Evolutionary conservation across 1,284 basidiomycete genomes (phyloP).

Genomic region (Puccinia triticina): DNA sequence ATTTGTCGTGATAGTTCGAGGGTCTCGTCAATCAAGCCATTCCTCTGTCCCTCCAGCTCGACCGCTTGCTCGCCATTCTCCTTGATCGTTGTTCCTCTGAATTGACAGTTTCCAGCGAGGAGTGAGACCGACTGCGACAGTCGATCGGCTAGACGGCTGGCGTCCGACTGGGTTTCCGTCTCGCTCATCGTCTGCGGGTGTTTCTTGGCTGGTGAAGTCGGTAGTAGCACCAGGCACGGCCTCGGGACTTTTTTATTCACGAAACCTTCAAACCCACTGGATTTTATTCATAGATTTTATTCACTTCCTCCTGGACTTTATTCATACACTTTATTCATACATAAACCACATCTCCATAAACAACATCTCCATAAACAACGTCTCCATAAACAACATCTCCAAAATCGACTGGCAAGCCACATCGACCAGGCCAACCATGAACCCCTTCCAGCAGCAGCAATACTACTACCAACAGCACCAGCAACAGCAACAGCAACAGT

Average conservation of each 20-base stretch:
- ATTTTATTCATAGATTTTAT: constrained; percentile 19
- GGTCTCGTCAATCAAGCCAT: constrained; percentile 4
- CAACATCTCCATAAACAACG: too few relatives aligned
- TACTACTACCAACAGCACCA: background rate
- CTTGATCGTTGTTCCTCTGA: background rate
- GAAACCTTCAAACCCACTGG: background rate
- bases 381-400: too few relatives aligned
- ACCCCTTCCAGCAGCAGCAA: background rate
- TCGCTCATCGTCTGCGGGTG: background rate
- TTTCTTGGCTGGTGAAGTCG: background rate
- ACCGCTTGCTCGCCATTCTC: background rate
- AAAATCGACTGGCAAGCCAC: too few relatives aligned
- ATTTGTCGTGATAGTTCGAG: background rate
- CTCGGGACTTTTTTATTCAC: too few relatives aligned
- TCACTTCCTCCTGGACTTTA: background rate
- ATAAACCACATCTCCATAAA: too few relatives aligned
- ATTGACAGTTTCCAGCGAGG: constrained; percentile 10
- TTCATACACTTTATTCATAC: too few relatives aligned
- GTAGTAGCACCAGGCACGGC: too few relatives aligned
- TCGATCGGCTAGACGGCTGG: background rate
- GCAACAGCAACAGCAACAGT: constrained; percentile 26
- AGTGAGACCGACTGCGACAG: constrained; percentile 12
- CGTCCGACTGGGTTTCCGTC: background rate
- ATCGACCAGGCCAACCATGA: too few relatives aligned
- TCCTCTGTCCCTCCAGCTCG: constrained; percentile 3